Evolutionary conservation across 1,284 basidiomycete genomes (phyloP), one percentile per base, ranked within the genome.

Genomic region (Sanghuangporus sanghuang): DNA sequence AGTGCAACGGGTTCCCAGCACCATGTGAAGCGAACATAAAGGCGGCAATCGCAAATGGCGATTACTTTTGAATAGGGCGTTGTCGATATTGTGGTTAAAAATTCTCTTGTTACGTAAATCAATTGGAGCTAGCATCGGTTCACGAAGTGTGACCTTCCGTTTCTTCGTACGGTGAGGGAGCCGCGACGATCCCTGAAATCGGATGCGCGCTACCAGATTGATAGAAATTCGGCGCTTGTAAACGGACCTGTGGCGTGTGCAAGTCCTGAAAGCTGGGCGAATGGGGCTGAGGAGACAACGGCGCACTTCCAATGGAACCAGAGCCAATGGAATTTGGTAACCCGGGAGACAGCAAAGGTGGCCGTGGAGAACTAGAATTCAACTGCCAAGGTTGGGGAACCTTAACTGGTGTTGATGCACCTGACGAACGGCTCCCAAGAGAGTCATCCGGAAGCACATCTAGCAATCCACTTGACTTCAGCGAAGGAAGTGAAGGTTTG

Each of bases 401-500:
- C 46, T 58, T 64, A 11, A 57, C 59, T 16, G 59, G 55, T 5
- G 63, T 64, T 48, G 63, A 61, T 2, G 63, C 46, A 16, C 59
- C 63, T 18, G 63, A 64, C 3, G 57, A 52, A 11, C 59, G 59
- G 38, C 53, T 54, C 9, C 46, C 54, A 7, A 50, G 44, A 18
- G 59, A 23, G 23, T 64, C 63, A n/a, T 64, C 63, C 32, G 63
- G 23, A 6, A 59, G 38, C n/a, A 65, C 64, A 69, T 89, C 86
- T 56, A 90, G 74, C 49, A 90, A 76, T 8, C 88, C 88, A 67
- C 85, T 89, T 21, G 85, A 82, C 74, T 89, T 89, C 57, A 90
- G 75, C 39, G 88, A 89, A 18, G 89, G 88, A 61, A 90, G 73
- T 11, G 84, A 85, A 67, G 76, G 78, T 61, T 72, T 64, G 36